A percentile compares a stretch with the other conserved stretches of the same genome.
These are phyloP conservation scores for Biscutella laevigata DNA, from an alignment of 441 rosid genomes.

Conservation along the genomic window DNA sequence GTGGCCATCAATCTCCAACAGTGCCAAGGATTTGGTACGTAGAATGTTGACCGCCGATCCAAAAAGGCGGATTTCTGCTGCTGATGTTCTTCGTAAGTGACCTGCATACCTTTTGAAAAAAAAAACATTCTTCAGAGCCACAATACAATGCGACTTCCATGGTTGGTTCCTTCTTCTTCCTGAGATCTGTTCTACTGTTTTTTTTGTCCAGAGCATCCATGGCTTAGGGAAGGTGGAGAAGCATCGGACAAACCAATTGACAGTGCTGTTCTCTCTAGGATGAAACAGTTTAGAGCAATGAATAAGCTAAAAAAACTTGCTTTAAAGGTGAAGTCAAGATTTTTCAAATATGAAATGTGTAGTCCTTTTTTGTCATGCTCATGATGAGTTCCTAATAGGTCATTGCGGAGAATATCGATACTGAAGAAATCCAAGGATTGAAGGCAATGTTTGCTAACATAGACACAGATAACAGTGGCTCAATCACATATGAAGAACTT, in stretches of 20 bases:
- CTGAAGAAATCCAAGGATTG: slow-evolving; percentile 52
- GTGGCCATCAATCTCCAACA: slow-evolving; percentile 57
- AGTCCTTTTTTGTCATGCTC: background rate
- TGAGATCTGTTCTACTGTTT: too few relatives aligned
- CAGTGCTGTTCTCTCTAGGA: slow-evolving; percentile 60
- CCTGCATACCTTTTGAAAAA: background rate
- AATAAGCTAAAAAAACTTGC: slow-evolving; percentile 67
- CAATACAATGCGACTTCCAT: background rate
- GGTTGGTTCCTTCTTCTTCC: background rate
- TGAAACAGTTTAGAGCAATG: slow-evolving; percentile 70
- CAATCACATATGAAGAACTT: slow-evolving; percentile 57
- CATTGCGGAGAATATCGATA: slow-evolving; percentile 48
- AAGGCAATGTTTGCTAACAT: slow-evolving; percentile 52
- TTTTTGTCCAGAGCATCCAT: slow-evolving; percentile 47
- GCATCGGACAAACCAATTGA: slow-evolving; percentile 63
- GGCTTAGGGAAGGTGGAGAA: slow-evolving; percentile 59
- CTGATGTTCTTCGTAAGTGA: slow-evolving; percentile 54
- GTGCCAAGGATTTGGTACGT: slow-evolving; percentile 65
- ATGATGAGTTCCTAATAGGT: slow-evolving; percentile 27
- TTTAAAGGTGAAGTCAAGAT: slow-evolving; percentile 33
- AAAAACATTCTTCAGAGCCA: background rate
- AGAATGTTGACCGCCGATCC: slow-evolving; percentile 60
- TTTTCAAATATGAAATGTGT: slow-evolving; percentile 4
- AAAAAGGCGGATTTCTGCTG: slow-evolving; percentile 47
- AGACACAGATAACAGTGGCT: slow-evolving; percentile 52